Base-by-base conservation (phyloP, 225 moss, liverwort and hornwort genomes). In the Antitrichia curtipendula region DNA sequence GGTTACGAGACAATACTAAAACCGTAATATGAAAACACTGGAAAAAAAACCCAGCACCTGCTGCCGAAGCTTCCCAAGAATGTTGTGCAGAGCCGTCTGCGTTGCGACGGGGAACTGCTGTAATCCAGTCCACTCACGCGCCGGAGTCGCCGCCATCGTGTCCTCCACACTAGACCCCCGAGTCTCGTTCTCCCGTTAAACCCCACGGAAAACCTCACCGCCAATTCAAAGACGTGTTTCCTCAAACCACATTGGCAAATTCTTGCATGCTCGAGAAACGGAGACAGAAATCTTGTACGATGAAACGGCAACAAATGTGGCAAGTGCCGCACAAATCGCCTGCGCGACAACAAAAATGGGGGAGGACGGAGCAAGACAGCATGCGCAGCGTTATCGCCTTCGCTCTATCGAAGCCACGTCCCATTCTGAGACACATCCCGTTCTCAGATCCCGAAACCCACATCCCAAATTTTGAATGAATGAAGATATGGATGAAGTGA, bases 21-120 rank as follows among this genome's bases (percentile, higher is more conserved):
- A 54, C 69, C 50, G n/a, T 71, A 15, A 27, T n/a, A 52, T 13
- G 41, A 62, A 60, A 75, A 36, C 47, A 25, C 16, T 31, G 58
- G 22, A 7, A n/a, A 62, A 75, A 24, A 25, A 50, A 41, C 1
- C 8, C 25, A 6, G 56, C 32, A 98, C 98, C 96, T 96, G 94
- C 90, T 95, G 91, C 87, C 97, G 91, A 76, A 99, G 94, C 88
- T 95, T 95, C 40, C 96, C 97, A 18, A 99, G 95, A 83, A 97
- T 93, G 40, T 91, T 90, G 69, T 96, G 97, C 85, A 97, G 92
- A 45, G 97, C 95, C 58, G 97, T 95, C 88, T 99, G 99, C n/a
- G 99, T 99, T 27, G 96, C 95, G 73, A 94, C 94, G 28, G 97
- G 98, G 20, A 97, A 96, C 95, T 97, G 98, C 92, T 99, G 98